phyloP scores from a whole-genome alignment of 106 monocot species.

The Alisma plantagoaquatica region DNA sequence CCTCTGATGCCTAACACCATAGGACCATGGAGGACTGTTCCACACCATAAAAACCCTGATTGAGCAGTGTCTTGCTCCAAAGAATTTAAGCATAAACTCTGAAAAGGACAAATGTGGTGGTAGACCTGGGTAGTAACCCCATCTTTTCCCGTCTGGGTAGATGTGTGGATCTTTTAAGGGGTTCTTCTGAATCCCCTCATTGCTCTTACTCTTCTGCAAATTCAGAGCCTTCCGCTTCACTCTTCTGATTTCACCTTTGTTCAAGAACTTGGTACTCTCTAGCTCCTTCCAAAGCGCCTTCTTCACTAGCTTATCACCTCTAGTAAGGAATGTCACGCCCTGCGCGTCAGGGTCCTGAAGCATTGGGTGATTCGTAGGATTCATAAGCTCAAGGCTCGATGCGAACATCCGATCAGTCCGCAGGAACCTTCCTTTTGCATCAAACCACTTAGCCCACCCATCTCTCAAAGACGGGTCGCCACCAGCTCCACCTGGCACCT shows the following conservation, averaged over 20 bases:
- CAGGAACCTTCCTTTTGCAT: conserved; percentile 73
- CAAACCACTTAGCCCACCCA: conserved; percentile 85
- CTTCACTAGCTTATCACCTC: conserved; percentile 59
- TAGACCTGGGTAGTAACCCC: conserved; percentile 84
- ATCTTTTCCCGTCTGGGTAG: conserved; percentile 24
- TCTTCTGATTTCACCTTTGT: conserved; percentile 1
- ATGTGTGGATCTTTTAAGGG: conserved; percentile 2
- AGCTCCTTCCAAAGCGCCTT: conserved; percentile 53
- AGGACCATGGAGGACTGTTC: conserved; percentile 89
- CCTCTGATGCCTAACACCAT: conserved; percentile 67
- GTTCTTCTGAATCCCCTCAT: neutral
- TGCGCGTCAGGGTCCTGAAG: conserved; percentile 79
- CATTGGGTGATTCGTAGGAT: conserved; percentile 78
- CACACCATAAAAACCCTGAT: conserved; percentile 89
- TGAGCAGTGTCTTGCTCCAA: conserved; percentile 23
- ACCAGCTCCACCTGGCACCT: no score
- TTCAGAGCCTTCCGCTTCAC: conserved; percentile 26
- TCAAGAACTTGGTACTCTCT: conserved; percentile 33
- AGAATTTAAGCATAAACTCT: conserved; percentile 62
- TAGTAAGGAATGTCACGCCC: conserved; percentile 29
- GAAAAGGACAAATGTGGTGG: conserved; percentile 39
- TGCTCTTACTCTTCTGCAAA: conserved; percentile 3
- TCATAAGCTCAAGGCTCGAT: conserved; percentile 49
- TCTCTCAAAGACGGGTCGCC: conserved; percentile 31
- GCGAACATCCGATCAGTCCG: conserved; percentile 71